A percentile compares a stretch with the other conserved stretches of the same genome.
phyloP scores from a whole-genome alignment of 2,329 filamentous ascomycete genomes.

The Acrodontium crateriforme region DNA sequence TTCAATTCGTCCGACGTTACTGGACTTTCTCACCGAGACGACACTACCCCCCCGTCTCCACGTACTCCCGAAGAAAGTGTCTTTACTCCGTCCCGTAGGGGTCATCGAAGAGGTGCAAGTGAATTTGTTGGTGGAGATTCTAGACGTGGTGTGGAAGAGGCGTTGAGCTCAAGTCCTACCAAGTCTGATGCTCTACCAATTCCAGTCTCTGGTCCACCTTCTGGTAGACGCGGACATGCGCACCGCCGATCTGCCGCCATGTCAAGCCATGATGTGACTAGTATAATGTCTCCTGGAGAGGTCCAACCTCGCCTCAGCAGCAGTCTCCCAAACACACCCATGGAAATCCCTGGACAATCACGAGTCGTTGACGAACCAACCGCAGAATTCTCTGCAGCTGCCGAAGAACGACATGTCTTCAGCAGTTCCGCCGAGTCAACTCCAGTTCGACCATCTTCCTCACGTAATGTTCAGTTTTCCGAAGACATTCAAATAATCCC shows the following conservation, averaged over 20 bases:
- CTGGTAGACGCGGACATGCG: constrained; percentile 53
- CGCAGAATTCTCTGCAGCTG: not conserved
- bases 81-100: constrained; percentile 39
- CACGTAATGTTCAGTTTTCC: constrained; percentile 66
- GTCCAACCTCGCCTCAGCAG: constrained; percentile 15
- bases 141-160: constrained; percentile 36
- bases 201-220: constrained; percentile 33
- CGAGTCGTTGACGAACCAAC: constrained; percentile 2
- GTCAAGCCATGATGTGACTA: constrained; percentile 67
- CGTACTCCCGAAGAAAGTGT: constrained; percentile 22
- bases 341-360: constrained; percentile 12
- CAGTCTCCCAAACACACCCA: constrained; percentile 22
- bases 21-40: constrained; percentile 15
- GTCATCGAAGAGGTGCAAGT: constrained; percentile 65
- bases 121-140: constrained; percentile 71
- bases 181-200: constrained; percentile 46
- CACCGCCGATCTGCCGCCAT: constrained; percentile 72
- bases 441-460: constrained; percentile 29
- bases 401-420: not conserved
- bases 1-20: constrained; percentile 34
- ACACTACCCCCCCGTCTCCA: constrained; percentile 24
- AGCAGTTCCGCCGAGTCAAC: not conserved
- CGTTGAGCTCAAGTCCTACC: constrained; percentile 56
- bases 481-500: constrained; percentile 75
- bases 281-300: constrained; percentile 43